Conservation (phyloP, 441 rosid genomes). For the Croton setiger region DNA sequence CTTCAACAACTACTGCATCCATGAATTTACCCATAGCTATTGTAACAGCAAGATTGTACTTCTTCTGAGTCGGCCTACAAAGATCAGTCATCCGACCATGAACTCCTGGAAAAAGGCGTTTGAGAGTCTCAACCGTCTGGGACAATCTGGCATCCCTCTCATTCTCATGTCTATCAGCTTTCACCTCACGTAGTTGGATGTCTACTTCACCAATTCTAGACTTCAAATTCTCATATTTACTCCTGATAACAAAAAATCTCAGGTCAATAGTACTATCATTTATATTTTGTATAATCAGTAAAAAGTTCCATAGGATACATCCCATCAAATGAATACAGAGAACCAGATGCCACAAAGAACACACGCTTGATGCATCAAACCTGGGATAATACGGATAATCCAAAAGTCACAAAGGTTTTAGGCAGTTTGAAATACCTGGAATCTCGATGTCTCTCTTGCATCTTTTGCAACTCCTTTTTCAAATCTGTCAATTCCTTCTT, state of each 20-base stretch:
- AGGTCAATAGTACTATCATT: neutral
- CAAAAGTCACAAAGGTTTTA: slow-evolving; percentile 1
- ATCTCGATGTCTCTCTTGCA: slow-evolving; percentile 77
- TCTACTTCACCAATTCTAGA: slow-evolving; percentile 77
- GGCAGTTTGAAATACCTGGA: slow-evolving; percentile 53
- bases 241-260: slow-evolving; percentile 42
- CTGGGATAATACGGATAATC: neutral
- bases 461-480: slow-evolving; percentile 59
- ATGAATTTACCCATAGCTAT: slow-evolving; percentile 99
- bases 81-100: slow-evolving; percentile 99
- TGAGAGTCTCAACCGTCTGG: slow-evolving; percentile 90
- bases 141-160: slow-evolving; percentile 92
- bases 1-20: slow-evolving; percentile 99
- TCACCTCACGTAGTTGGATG: slow-evolving; percentile 82
- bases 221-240: slow-evolving; percentile 72
- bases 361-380: neutral
- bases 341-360: slow-evolving; percentile 12
- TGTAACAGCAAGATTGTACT: slow-evolving; percentile 96
- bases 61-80: slow-evolving; percentile 90
- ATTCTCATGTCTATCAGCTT: slow-evolving; percentile 90
- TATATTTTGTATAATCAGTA: slow-evolving; percentile 2
- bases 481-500: slow-evolving; percentile 61
- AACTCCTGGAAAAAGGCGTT: slow-evolving; percentile 92
- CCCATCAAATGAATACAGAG: slow-evolving; percentile 7
- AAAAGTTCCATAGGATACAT: slow-evolving; percentile 1